Evolutionary conservation across 2,329 filamentous ascomycete genomes (phyloP), one percentile per base, ranked within the genome.

Genomic region (Seiridium cupressi): DNA sequence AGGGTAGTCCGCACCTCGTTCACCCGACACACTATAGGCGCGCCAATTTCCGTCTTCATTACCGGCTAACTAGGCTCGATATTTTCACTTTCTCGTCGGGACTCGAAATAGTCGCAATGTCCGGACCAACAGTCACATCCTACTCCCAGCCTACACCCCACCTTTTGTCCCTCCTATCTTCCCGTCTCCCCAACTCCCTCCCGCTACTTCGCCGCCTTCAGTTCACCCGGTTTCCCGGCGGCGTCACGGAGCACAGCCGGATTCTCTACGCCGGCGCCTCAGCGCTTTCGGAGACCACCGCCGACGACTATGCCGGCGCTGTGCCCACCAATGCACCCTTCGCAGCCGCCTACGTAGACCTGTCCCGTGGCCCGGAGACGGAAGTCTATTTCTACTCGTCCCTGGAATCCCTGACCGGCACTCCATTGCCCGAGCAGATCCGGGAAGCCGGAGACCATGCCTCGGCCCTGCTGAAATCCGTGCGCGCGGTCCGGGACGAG

Each of bases 171-270:
- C 77, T 83, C 10, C 78, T 91, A 0, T 67, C 72, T 34, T 67
- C 71, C 3, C 78, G 84, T 40, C 73, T 89, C 7, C 88, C 88
- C 0, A 74, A 81, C 65, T 85, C 85, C 4, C 75, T 91, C 11
- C 80, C 85, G 5, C 73, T 91, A 4, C 77, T 87, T 51, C 82
- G 89, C n/a, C 81, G 88, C 2, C 75, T 90, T 4, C 85, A 89
- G 62, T 88, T 85, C 69, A 76, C 80, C 31, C 76, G 73, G 53
- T 72, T 35, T 34, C 69, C 73, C 0, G 71, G 72, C 35, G 77
- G 76, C 38, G 77, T 77, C 31, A 82, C 72, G 42, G 73, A 72
- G 65, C 74, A 71, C 65, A 77, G 74, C 5, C 82, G 69, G 59
- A 73, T 82, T 6, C 65, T 85, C 13, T 71, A 78, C 49, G 73